Evolutionary conservation across 1,284 basidiomycete genomes (phyloP).

Genomic region (Tetrapyrgos nigripes): DNA sequence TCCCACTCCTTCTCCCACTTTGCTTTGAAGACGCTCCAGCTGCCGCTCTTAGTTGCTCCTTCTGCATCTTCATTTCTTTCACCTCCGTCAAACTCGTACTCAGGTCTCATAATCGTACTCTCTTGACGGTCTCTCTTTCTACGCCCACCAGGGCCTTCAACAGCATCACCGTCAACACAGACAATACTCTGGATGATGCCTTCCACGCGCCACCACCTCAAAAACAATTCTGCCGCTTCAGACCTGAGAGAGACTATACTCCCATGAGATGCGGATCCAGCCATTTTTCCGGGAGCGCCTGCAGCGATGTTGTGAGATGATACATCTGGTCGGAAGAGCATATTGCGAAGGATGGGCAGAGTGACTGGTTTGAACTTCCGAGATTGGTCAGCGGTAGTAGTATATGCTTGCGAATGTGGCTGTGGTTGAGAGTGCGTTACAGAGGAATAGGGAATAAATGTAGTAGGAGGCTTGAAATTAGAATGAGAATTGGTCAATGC

Average conservation of each 20-base stretch:
- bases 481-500: not conserved
- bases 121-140: not conserved
- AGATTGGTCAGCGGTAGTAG: too few species aligned
- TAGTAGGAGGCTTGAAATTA: not conserved
- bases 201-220: not conserved
- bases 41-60: not conserved
- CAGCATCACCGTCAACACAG: too few species aligned
- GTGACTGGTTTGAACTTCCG: not conserved
- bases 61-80: not conserved
- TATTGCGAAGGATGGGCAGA: not conserved
- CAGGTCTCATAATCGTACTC: not conserved
- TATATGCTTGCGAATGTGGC: too few species aligned
- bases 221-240: not conserved
- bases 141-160: too few species aligned
- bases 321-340: not conserved
- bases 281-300: not conserved
- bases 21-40: constrained; percentile 12
- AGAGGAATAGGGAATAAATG: too few species aligned
- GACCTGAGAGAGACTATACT: too few species aligned
- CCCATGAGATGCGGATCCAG: too few species aligned
- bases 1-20: constrained; percentile 11
- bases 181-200: not conserved
- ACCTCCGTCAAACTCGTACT: not conserved
- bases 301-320: not conserved
- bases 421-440: too few species aligned